Evolutionary conservation across 1,284 basidiomycete genomes (phyloP).

Genomic region (Ceratobasidium sp.): DNA sequence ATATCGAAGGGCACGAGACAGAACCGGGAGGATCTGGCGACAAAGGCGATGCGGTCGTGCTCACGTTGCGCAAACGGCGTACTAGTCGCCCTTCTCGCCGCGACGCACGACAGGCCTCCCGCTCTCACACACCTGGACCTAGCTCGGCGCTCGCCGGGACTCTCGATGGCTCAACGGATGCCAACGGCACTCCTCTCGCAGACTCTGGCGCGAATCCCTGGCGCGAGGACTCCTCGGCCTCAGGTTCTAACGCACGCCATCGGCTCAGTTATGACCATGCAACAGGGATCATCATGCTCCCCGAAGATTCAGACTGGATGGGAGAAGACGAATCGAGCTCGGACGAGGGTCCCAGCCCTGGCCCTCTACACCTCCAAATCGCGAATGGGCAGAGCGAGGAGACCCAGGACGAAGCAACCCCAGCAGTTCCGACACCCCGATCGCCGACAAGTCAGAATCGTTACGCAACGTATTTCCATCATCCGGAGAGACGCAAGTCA

Average conservation of each 20-base stretch:
- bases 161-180: conserved; percentile 6
- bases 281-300: conserved; percentile 84
- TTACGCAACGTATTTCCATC: conserved; percentile 79
- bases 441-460: conserved; percentile 48
- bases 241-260: conserved; percentile 57
- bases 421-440: conserved; percentile 20
- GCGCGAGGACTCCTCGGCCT: conserved; percentile 30
- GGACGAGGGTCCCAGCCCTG: conserved; percentile 50
- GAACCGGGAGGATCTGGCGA: conserved; percentile 54
- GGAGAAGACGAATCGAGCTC: conserved; percentile 60
- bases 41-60: conserved; percentile 71
- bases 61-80: conserved; percentile 64
- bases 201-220: conserved; percentile 43
- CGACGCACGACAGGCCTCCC: conserved; percentile 24
- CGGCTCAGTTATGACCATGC: conserved; percentile 80
- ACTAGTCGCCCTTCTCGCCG: conserved; percentile 12
- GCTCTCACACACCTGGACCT: conserved; percentile 11
- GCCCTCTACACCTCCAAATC: conserved; percentile 35
- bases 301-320: conserved; percentile 79
- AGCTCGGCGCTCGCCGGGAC: neutral
- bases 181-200: conserved; percentile 41
- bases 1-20: conserved; percentile 58
- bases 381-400: conserved; percentile 32
- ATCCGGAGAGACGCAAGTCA: conserved; percentile 72
- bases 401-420: conserved; percentile 34